Percentiles rank a stretch among this genome's conserved stretches.
Conservation (phyloP, 2,329 filamentous ascomycete genomes). For the Mycocentrospora acerina region DNA sequence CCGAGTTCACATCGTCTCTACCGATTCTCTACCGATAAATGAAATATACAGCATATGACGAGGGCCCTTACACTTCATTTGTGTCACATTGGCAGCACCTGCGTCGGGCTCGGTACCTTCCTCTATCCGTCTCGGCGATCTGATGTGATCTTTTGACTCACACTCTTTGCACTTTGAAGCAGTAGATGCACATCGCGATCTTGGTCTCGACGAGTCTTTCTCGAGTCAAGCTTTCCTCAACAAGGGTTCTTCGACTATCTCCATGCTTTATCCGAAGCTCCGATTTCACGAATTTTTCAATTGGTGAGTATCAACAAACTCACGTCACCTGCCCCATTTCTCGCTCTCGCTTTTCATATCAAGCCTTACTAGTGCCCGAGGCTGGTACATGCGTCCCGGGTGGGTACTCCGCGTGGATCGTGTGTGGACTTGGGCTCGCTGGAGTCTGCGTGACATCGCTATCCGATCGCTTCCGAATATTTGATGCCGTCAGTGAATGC, state of each 20-base stretch:
- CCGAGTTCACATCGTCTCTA: too few species aligned
- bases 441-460: constrained; percentile 7
- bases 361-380: constrained; percentile 14
- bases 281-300: constrained; percentile 13
- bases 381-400: constrained; percentile 11
- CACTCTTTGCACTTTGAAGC: background rate
- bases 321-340: constrained; percentile 21
- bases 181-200: constrained; percentile 1
- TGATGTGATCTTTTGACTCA: background rate
- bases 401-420: constrained; percentile 12
- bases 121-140: constrained; percentile 16
- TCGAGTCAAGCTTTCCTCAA: constrained; percentile 5
- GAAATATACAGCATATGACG: constrained; percentile 6
- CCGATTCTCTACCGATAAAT: constrained; percentile 2
- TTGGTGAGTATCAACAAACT: constrained; percentile 11
- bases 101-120: constrained; percentile 11
- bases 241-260: constrained; percentile 6
- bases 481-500: too few species aligned
- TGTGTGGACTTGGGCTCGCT: constrained; percentile 5
- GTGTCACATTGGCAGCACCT: constrained; percentile 5
- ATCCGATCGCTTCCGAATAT: constrained; percentile 23
- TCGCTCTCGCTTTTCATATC: constrained; percentile 22
- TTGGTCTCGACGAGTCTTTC: constrained; percentile 3
- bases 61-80: constrained; percentile 8
- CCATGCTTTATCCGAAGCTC: constrained; percentile 18